phyloP scores from a whole-genome alignment of 2,329 filamentous ascomycete species.

The Cordyceps fumosorosea region DNA sequence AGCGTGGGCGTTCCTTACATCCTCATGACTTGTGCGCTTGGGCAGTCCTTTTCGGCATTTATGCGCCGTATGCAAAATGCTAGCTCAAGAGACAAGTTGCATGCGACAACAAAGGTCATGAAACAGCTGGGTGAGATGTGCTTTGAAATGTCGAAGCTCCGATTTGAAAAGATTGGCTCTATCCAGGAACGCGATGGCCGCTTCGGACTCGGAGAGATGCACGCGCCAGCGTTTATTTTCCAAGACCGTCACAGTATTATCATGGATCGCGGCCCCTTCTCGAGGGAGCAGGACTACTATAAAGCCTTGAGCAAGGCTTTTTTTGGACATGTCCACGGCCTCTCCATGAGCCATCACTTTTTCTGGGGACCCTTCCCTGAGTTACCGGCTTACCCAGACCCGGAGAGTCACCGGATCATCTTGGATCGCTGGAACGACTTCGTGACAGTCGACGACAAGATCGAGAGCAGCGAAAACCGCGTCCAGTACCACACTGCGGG shows the following conservation, averaged over 20 bases:
- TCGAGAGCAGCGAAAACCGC: neutral
- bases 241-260: neutral
- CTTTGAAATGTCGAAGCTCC: neutral
- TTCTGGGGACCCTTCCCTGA: neutral
- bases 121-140: neutral
- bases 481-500: slow-evolving; percentile 2
- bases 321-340: neutral
- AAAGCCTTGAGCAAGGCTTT: neutral
- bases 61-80: neutral
- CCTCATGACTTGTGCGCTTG: neutral
- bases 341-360: neutral
- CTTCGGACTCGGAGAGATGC: neutral
- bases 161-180: neutral
- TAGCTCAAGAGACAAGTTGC: neutral
- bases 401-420: neutral
- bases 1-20: neutral
- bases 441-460: neutral
- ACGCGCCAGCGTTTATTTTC: neutral
- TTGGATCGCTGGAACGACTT: neutral
- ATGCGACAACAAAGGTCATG: neutral
- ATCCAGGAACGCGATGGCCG: neutral
- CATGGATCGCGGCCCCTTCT: neutral
- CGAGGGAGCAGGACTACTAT: neutral
- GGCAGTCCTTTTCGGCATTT: neutral
- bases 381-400: neutral